Percentiles rank a stretch among this genome's conserved stretches.
phyloP scores from a whole-genome alignment of 1,284 basidiomycete species.

The Fomes fomentarius region DNA sequence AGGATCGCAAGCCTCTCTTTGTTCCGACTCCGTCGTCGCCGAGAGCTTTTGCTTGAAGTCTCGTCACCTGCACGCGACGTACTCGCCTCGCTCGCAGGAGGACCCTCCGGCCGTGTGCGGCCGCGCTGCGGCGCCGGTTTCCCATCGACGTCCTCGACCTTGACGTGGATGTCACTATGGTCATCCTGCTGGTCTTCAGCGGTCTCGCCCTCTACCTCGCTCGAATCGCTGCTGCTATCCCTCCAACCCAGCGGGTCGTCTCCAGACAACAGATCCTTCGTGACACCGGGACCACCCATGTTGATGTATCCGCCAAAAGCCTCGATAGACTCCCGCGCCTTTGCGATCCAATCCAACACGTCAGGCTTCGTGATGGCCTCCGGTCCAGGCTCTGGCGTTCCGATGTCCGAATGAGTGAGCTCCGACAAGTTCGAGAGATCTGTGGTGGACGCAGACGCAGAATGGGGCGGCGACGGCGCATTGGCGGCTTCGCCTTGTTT shows the following conservation, averaged over 20 bases:
- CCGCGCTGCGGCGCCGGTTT: constrained; percentile 12
- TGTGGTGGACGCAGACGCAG: constrained; percentile 17
- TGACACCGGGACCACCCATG: constrained; percentile 55
- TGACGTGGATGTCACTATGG: constrained; percentile 22
- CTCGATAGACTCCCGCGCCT: constrained; percentile 65
- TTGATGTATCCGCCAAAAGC: constrained; percentile 68
- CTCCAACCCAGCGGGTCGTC: constrained; percentile 33
- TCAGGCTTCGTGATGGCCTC: constrained; percentile 35
- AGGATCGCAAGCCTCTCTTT: constrained; percentile 52
- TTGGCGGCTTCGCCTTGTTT: constrained; percentile 14
- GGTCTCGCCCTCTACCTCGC: constrained; percentile 17
- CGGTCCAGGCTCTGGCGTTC: constrained; percentile 17
- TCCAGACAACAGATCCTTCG: constrained; percentile 48
- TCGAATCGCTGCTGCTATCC: constrained; percentile 24
- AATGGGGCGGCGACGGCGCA: constrained; percentile 23
- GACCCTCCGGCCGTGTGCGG: constrained; percentile 5
- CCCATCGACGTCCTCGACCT: constrained; percentile 24
- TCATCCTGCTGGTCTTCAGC: constrained; percentile 15
- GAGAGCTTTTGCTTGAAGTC: constrained; percentile 13
- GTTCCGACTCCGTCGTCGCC: constrained; percentile 28
- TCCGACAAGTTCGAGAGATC: constrained; percentile 24
- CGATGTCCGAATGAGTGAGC: constrained; percentile 29
- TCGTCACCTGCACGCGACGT: constrained; percentile 14
- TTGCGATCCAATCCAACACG: constrained; percentile 73
- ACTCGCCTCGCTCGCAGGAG: neutral